Evolutionary conservation across 768 basidiomycete genomes (phyloP).

Genomic region (Imleria badia): DNA sequence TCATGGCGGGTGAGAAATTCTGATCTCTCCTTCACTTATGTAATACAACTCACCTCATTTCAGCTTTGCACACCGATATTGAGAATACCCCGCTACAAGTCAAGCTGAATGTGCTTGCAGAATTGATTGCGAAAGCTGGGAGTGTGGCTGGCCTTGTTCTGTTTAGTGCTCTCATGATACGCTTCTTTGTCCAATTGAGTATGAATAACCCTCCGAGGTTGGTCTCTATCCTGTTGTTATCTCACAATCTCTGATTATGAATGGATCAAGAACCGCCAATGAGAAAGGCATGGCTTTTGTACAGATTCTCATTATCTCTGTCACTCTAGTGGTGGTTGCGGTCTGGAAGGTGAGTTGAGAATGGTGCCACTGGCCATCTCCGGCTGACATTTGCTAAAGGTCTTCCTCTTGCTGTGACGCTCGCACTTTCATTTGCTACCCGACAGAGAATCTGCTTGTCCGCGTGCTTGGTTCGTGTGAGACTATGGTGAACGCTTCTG

Average conservation of each 20-base stretch:
- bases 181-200: slow-evolving; percentile 89
- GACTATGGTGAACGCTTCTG: slow-evolving; percentile 97
- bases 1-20: slow-evolving; percentile 83
- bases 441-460: slow-evolving; percentile 91
- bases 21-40: background rate
- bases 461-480: slow-evolving; percentile 96
- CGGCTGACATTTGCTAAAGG: slow-evolving; percentile 42
- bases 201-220: slow-evolving; percentile 56
- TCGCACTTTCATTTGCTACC: slow-evolving; percentile 96
- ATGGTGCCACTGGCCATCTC: background rate
- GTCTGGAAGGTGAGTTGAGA: slow-evolving; percentile 66
- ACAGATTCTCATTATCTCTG: slow-evolving; percentile 90
- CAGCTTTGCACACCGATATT: slow-evolving; percentile 82
- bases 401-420: slow-evolving; percentile 91
- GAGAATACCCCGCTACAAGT: slow-evolving; percentile 92
- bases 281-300: slow-evolving; percentile 90
- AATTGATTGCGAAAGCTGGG: slow-evolving; percentile 91
- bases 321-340: slow-evolving; percentile 87
- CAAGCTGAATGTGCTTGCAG: slow-evolving; percentile 92
- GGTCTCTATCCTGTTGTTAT: slow-evolving; percentile 6
- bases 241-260: slow-evolving; percentile 7
- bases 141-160: slow-evolving; percentile 77
- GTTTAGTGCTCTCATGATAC: slow-evolving; percentile 85
- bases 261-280: slow-evolving; percentile 53
- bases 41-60: background rate